phyloP scores from a whole-genome alignment of 306 rosid species.

The Vicia sativa region DNA sequence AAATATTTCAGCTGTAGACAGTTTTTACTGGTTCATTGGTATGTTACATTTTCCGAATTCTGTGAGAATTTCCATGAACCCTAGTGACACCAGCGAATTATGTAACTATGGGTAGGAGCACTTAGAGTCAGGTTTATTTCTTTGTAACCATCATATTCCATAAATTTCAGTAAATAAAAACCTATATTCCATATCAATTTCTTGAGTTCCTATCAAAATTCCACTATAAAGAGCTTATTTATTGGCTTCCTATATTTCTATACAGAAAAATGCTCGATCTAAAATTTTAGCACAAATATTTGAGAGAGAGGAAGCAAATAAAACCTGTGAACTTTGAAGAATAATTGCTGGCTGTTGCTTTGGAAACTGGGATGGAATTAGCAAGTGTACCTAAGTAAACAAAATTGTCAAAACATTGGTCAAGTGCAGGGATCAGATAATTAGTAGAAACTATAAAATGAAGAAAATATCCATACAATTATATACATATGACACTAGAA shows the following conservation, averaged over 20 bases:
- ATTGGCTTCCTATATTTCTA: not conserved
- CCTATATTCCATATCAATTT: not conserved
- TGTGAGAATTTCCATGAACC: too few relatives aligned
- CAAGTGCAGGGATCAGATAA: conserved; percentile 11
- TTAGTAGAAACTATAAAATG: conserved; percentile 16
- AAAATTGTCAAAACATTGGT: conserved; percentile 29
- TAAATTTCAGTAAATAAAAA: not conserved
- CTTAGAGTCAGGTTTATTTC: not conserved
- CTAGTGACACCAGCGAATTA: too few relatives aligned
- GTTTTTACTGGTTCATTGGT: too few relatives aligned
- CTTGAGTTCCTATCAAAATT: not conserved
- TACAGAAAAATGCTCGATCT: conserved; percentile 5
- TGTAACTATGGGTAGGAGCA: too few relatives aligned
- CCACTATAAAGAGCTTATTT: conserved; percentile 4
- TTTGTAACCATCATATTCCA: not conserved
- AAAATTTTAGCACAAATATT: not conserved
- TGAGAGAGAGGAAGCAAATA: conserved; percentile 15
- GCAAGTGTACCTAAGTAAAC: conserved; percentile 66
- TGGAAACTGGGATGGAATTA: conserved; percentile 85
- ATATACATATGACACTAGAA: too few relatives aligned
- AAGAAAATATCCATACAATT: conserved; percentile 13
- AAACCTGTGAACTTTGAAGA: conserved; percentile 98
- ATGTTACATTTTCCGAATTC: too few relatives aligned
- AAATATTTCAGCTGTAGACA: too few relatives aligned
- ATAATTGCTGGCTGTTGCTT: conserved; percentile 77